phyloP scores from a whole-genome alignment of 306 rosid genomes.

The Castanea sativa region DNA sequence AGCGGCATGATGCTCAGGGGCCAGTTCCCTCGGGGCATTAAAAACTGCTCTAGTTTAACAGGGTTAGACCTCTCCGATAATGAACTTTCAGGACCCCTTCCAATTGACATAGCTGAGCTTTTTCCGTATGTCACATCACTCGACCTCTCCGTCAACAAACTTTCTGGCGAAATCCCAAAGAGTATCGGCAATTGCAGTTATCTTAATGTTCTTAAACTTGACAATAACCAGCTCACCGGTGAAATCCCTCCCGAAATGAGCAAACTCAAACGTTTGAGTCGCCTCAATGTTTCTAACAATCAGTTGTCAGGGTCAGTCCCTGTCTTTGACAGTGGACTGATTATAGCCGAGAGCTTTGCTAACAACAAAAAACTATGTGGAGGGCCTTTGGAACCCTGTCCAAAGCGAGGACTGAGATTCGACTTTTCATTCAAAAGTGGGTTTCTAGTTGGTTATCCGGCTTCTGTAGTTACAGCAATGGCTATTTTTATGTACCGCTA shows the following conservation, averaged over 20 bases:
- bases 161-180: conserved; percentile 53
- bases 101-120: conserved; percentile 31
- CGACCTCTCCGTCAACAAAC: conserved; percentile 69
- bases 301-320: conserved; percentile 65
- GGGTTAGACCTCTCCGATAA: conserved; percentile 74
- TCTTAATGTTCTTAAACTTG: conserved; percentile 59
- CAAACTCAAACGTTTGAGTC: conserved; percentile 35
- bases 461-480: too few species aligned
- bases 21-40: conserved; percentile 47
- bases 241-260: conserved; percentile 50
- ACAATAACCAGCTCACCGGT: conserved; percentile 56
- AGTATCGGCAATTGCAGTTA: conserved; percentile 43
- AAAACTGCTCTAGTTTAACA: conserved; percentile 61
- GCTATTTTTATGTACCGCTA: too few species aligned
- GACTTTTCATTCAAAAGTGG: too few species aligned
- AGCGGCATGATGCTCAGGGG: conserved; percentile 75
- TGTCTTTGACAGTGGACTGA: background rate
- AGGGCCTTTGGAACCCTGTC: too few species aligned
- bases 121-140: conserved; percentile 21
- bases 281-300: conserved; percentile 50
- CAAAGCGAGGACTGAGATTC: too few species aligned
- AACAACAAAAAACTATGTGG: too few species aligned
- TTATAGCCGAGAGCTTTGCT: too few species aligned
- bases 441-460: too few species aligned
- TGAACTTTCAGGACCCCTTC: conserved; percentile 52